phyloP scores from a whole-genome alignment of 2,329 filamentous ascomycete species.

The Trichoderma brevicompactum region DNA sequence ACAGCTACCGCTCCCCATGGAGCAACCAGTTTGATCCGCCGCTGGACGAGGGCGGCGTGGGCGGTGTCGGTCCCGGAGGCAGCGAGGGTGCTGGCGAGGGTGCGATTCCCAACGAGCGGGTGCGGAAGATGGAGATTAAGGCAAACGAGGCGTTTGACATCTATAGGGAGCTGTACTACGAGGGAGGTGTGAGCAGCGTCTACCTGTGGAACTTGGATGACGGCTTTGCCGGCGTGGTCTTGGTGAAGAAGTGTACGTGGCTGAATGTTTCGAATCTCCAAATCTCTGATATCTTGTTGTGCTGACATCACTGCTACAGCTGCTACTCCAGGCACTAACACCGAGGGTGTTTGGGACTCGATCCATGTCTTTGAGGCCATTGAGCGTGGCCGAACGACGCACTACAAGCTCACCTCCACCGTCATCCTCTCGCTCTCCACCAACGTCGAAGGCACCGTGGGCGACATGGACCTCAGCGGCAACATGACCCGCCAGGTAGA shows the following conservation, averaged over 20 bases:
- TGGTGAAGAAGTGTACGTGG: constrained; percentile 86
- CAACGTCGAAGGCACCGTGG: constrained; percentile 58
- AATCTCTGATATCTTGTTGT: neutral
- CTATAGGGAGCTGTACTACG: constrained; percentile 95
- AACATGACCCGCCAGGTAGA: constrained; percentile 99
- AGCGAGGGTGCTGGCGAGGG: constrained; percentile 72
- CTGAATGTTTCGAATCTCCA: too few relatives aligned
- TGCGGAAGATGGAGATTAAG: constrained; percentile 89
- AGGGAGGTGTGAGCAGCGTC: constrained; percentile 92
- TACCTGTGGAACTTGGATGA: constrained; percentile 99
- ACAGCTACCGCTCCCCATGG: constrained; percentile 98
- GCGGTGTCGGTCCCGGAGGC: constrained; percentile 57
- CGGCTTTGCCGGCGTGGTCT: constrained; percentile 92
- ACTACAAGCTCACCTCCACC: constrained; percentile 97
- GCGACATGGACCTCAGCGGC: constrained; percentile 88
- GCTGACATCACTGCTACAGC: constrained; percentile 49
- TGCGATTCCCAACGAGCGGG: constrained; percentile 84
- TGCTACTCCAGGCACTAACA: constrained; percentile 66
- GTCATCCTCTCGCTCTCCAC: constrained; percentile 89
- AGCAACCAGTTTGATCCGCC: constrained; percentile 97
- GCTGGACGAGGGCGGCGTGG: constrained; percentile 66
- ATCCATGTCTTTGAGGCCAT: constrained; percentile 98
- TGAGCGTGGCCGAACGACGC: constrained; percentile 86
- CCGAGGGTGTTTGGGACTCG: constrained; percentile 90
- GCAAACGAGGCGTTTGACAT: constrained; percentile 97